Evolutionary conservation across 2,329 filamentous ascomycete genomes (phyloP).

Genomic region (Talaromyces sp.): DNA sequence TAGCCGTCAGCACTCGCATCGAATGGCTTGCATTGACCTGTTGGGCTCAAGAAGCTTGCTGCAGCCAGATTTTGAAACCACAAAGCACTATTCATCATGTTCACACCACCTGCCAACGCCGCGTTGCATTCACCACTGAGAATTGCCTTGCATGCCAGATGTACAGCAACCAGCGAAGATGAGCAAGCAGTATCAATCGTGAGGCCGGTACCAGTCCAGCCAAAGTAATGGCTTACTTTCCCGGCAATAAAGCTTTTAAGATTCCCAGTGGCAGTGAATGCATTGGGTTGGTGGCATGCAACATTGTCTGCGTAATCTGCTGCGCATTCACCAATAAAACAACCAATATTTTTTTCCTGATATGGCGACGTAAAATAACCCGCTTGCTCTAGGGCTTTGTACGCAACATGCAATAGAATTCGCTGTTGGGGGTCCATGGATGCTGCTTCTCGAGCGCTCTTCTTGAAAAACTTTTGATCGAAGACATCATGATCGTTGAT

Average conservation of each 20-base stretch:
- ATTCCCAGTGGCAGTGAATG: conserved; percentile 22
- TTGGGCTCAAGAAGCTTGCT: conserved; percentile 48
- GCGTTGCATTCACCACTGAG: conserved; percentile 22
- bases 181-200: conserved; percentile 45
- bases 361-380: conserved; percentile 16
- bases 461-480: conserved; percentile 23
- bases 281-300: conserved; percentile 13
- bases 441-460: conserved; percentile 9
- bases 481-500: conserved; percentile 22
- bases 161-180: conserved; percentile 33
- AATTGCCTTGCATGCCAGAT: conserved; percentile 27
- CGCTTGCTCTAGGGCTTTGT: conserved; percentile 29
- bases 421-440: conserved; percentile 15
- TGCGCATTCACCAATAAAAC: conserved; percentile 20
- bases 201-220: conserved; percentile 35
- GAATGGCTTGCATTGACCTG: conserved; percentile 47
- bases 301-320: conserved; percentile 22
- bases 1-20: conserved; percentile 42
- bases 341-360: conserved; percentile 19
- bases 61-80: conserved; percentile 25
- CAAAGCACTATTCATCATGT: conserved; percentile 26
- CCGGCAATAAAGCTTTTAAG: conserved; percentile 35
- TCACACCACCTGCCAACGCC: conserved; percentile 19
- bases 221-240: conserved; percentile 36
- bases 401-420: conserved; percentile 27